Evolutionary conservation across 1,139 yeast genomes (phyloP), one percentile per base, ranked within the genome.

Genomic region (Nadsonia starkeyi-henricii): DNA sequence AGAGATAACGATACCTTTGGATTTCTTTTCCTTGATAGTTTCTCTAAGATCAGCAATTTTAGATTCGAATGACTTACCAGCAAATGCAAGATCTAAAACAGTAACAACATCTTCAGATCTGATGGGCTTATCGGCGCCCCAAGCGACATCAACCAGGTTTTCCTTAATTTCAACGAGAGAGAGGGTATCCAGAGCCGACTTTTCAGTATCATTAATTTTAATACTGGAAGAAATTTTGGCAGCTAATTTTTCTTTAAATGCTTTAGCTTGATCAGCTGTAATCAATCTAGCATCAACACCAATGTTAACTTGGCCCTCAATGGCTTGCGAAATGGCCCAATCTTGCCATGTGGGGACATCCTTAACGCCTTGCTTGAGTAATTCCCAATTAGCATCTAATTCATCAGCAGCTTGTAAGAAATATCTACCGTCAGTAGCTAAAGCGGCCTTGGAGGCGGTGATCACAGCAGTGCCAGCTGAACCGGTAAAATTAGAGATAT

Each of bases 351-450:
- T 70, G 33, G 84, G 81, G 51, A 79, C 81, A 54, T 78, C 85
- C 49, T 74, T 73, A 15, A 78, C 72, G 15, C 95, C 95, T 62
- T 82, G 93, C 62, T 80, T 88, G 57, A 93, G 72, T 54, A 93
- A 71, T 13, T 72, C 63, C 98, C 98, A 93, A 67, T 85, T 85
- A 66, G 85, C 85, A 62, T 86, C 96, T 54, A 93, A 73, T 66
- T 93, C 95, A 60, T 82, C 78, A 26, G 77, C 68, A 1, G 98
- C 98, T 66, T 93, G 98, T 55, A 79, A 76, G 63, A 88, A 93
- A 67, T 93, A 93, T 56, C 98, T 74, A 13, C 96, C 97, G 65
- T 93, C 98, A 0, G 98, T 93, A 12, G 95, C 80, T 56, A 93
- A 72, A 3, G 83, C 83, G 33, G 95, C 91, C 55, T 78, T 72